Percentiles rank a stretch among this genome's conserved stretches.
Evolutionary conservation across 331 rosid species (phyloP).

Genomic region (Acacia concinna): DNA sequence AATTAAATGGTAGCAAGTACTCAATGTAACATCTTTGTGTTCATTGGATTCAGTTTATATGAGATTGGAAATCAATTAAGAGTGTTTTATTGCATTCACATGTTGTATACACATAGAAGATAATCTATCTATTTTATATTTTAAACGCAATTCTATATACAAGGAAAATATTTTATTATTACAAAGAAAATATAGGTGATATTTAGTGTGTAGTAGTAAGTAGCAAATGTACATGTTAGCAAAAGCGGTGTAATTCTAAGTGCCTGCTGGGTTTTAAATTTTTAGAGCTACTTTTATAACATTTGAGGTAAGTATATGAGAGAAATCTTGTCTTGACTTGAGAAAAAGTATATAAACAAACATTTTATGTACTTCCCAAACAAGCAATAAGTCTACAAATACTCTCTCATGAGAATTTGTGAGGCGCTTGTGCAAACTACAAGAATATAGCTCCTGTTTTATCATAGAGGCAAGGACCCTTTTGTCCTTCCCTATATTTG

Average conservation of each 20-base stretch:
- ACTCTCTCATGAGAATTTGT: background rate
- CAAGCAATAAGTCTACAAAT: no score
- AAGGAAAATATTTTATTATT: background rate
- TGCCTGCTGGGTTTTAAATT: no score
- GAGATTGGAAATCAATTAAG: background rate
- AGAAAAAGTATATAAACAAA: no score
- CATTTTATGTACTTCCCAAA: no score
- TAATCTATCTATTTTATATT: background rate
- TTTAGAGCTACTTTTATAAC: no score
- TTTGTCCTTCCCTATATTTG: background rate
- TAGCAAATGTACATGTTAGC: background rate
- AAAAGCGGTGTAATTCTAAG: background rate
- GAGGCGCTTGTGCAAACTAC: background rate
- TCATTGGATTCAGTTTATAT: background rate
- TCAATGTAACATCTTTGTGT: background rate
- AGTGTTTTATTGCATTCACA: background rate
- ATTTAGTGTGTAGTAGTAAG: no score
- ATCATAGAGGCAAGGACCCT: background rate
- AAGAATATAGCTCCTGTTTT: background rate
- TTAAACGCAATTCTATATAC: background rate
- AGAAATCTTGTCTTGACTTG: no score
- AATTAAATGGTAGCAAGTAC: background rate
- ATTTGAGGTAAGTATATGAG: no score
- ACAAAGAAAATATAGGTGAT: background rate
- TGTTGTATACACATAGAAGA: background rate